These are phyloP conservation scores for Viridothelium virens DNA, from an alignment of 495 filamentous ascomycete species.

Conservation along the genomic window DNA sequence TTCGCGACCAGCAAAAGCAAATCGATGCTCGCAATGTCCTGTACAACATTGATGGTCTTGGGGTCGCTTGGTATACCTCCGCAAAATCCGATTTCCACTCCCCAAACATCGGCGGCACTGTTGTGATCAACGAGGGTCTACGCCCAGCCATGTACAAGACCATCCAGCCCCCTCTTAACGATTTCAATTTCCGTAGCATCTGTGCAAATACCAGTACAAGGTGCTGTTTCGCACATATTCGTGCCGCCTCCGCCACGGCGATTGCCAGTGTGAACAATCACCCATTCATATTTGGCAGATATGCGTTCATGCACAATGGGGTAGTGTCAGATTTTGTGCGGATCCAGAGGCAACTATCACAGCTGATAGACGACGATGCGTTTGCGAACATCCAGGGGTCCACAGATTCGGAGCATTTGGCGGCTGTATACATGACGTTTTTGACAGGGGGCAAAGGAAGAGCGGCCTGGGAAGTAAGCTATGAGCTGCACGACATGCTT, in stretches of 20 bases:
- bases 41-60: constrained; percentile 46
- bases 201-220: constrained; percentile 40
- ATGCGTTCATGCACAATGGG: constrained; percentile 47
- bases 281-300: constrained; percentile 45
- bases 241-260: constrained; percentile 38
- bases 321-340: constrained; percentile 37
- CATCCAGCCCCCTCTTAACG: constrained; percentile 41
- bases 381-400: constrained; percentile 41
- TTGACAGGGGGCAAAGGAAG: constrained; percentile 32
- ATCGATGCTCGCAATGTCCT: constrained; percentile 40
- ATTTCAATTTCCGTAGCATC: constrained; percentile 42
- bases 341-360: constrained; percentile 38
- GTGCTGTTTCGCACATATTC: constrained; percentile 41
- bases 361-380: constrained; percentile 37
- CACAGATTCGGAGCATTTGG: constrained; percentile 45
- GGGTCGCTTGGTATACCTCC: constrained; percentile 39
- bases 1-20: constrained; percentile 32
- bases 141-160: constrained; percentile 43
- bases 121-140: constrained; percentile 21
- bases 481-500: constrained; percentile 35
- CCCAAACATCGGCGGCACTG: constrained; percentile 7
- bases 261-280: constrained; percentile 44
- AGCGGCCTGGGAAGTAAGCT: constrained; percentile 36
- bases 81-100: constrained; percentile 31
- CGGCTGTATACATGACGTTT: constrained; percentile 45